A percentile compares a stretch with the other conserved stretches of the same genome.
phyloP scores from a whole-genome alignment of 345 rosid genomes.

The Hibiscus mutabilis region DNA sequence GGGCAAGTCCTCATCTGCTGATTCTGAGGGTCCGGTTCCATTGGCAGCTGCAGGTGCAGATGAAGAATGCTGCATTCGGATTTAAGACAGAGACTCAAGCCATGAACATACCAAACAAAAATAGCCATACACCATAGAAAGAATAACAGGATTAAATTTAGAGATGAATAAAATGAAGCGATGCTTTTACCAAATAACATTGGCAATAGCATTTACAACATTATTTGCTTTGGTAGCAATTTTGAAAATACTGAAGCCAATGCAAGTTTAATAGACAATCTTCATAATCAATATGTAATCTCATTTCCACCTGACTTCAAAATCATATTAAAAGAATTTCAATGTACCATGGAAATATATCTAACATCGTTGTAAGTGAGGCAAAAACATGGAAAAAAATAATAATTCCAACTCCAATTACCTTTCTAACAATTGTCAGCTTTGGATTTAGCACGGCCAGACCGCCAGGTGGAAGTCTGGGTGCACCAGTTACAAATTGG shows the following conservation, averaged over 20 bases:
- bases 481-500: slow-evolving; percentile 98
- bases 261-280: neutral
- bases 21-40: slow-evolving; percentile 69
- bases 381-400: too few species aligned
- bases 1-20: slow-evolving; percentile 92
- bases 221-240: neutral
- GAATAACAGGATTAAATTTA: neutral
- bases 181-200: too few species aligned
- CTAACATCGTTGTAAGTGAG: too few species aligned
- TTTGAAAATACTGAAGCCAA: neutral
- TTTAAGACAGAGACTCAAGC: neutral
- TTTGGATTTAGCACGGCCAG: slow-evolving; percentile 89
- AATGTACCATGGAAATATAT: too few species aligned
- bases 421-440: slow-evolving; percentile 97
- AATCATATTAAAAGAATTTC: too few species aligned
- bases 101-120: neutral
- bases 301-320: neutral
- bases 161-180: neutral
- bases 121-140: neutral
- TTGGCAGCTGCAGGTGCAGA: slow-evolving; percentile 51
- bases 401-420: slow-evolving; percentile 19
- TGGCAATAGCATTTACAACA: neutral
- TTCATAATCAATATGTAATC: neutral
- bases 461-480: slow-evolving; percentile 97
- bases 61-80: slow-evolving; percentile 72